These are phyloP conservation scores for Acephala macrosclerotiorum DNA, from an alignment of 2,329 filamentous ascomycete species.

Conservation along the genomic window DNA sequence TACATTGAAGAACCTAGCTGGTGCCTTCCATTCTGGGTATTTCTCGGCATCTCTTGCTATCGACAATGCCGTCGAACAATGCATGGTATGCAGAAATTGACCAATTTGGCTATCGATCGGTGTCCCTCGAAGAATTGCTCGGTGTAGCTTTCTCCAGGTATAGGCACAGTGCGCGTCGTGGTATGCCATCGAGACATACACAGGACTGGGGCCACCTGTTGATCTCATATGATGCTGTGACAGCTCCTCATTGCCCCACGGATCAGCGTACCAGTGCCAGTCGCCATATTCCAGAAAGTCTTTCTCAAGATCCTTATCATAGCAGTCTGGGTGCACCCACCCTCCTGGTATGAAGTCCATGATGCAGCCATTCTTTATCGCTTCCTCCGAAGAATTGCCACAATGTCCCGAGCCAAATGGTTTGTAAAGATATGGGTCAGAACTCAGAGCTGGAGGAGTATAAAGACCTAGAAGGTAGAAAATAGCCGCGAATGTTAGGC, in stretches of 20 bases:
- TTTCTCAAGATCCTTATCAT: not conserved
- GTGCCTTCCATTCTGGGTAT: not conserved
- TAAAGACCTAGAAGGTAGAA: not conserved
- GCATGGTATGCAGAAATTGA: not conserved
- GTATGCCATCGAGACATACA: not conserved
- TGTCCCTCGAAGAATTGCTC: conserved; percentile 1
- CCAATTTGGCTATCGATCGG: conserved; percentile 1
- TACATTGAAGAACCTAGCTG: conserved; percentile 1
- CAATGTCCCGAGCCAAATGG: not conserved
- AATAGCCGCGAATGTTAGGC: not conserved
- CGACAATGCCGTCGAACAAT: not conserved
- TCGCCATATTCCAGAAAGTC: not conserved
- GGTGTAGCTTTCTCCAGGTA: conserved; percentile 1
- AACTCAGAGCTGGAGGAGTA: not conserved
- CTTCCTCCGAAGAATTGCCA: not conserved
- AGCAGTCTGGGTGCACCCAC: not conserved
- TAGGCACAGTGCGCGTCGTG: not conserved
- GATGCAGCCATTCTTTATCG: conserved; percentile 1
- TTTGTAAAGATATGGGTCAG: conserved; percentile 2
- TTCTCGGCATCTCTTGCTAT: not conserved
- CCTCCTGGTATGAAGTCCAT: not conserved
- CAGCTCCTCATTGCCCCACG: not conserved
- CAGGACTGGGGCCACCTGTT: not conserved
- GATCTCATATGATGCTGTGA: not conserved
- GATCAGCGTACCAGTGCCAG: conserved; percentile 1